Conservation (phyloP, 1,284 basidiomycete species). For the Microstroma glucosiphilum region DNA sequence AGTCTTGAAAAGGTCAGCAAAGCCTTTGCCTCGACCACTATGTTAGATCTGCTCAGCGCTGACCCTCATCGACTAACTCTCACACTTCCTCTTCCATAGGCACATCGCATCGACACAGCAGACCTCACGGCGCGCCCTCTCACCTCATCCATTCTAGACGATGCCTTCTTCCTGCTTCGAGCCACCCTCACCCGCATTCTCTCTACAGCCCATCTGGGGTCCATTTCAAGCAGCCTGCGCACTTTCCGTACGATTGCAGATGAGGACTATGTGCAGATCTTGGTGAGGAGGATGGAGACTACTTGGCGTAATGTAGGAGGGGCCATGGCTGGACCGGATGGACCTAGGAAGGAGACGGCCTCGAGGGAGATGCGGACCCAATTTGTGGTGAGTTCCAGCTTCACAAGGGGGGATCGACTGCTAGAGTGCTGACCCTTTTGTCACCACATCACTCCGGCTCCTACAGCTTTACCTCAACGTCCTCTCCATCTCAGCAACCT, state of each 20-base stretch:
- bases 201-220: constrained; percentile 31
- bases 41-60: neutral
- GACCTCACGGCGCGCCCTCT: constrained; percentile 31
- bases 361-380: constrained; percentile 41
- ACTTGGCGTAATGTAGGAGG: constrained; percentile 33
- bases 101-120: constrained; percentile 21
- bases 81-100: constrained; percentile 6
- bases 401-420: neutral
- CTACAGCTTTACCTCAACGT: constrained; percentile 40
- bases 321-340: constrained; percentile 38
- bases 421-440: too few species aligned
- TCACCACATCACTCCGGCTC: neutral
- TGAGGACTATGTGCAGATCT: constrained; percentile 41
- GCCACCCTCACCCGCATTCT: constrained; percentile 36
- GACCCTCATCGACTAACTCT: neutral
- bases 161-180: constrained; percentile 47
- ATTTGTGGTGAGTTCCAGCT: constrained; percentile 30
- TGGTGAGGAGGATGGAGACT: constrained; percentile 44
- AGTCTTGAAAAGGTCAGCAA: constrained; percentile 72
- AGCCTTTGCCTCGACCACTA: neutral
- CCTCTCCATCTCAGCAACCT: constrained; percentile 34
- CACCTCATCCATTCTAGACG: constrained; percentile 45
- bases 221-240: constrained; percentile 23
- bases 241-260: constrained; percentile 28
- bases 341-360: constrained; percentile 44